Evolutionary conservation across 2,329 filamentous ascomycete genomes (phyloP).

Genomic region (Aspergillus tubingensis): DNA sequence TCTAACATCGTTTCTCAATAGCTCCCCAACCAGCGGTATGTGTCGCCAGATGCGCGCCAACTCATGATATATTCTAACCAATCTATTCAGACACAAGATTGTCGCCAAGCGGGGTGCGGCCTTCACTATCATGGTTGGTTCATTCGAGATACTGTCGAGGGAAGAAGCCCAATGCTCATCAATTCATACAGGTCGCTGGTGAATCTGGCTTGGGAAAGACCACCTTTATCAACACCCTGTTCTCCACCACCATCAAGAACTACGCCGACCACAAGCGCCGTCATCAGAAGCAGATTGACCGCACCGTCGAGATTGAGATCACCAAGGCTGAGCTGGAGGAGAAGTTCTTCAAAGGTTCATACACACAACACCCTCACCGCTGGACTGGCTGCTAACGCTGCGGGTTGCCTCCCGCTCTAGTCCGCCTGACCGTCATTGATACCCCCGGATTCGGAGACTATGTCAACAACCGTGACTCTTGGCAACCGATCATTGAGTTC

Average conservation of each 20-base stretch:
- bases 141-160: not conserved
- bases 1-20: slow-evolving; percentile 40
- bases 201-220: slow-evolving; percentile 99
- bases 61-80: slow-evolving; percentile 10
- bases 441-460: slow-evolving; percentile 99
- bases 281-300: slow-evolving; percentile 99
- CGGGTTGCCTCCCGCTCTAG: slow-evolving; percentile 51
- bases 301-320: slow-evolving; percentile 99
- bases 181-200: slow-evolving; percentile 74
- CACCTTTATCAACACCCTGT: slow-evolving; percentile 99
- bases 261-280: slow-evolving; percentile 99
- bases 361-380: not conserved
- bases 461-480: slow-evolving; percentile 99
- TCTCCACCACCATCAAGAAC: slow-evolving; percentile 99
- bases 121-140: slow-evolving; percentile 95
- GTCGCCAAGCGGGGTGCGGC: slow-evolving; percentile 85
- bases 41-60: slow-evolving; percentile 31
- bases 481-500: slow-evolving; percentile 99
- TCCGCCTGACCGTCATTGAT: slow-evolving; percentile 97
- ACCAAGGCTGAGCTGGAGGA: slow-evolving; percentile 99
- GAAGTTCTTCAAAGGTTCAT: slow-evolving; percentile 99
- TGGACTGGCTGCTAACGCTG: slow-evolving; percentile 19
- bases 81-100: slow-evolving; percentile 63
- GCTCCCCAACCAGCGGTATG: slow-evolving; percentile 70
- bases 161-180: slow-evolving; percentile 27